Evolutionary conservation across 768 basidiomycete genomes (phyloP).

Genomic region (Psilocybe subaeruginosa): DNA sequence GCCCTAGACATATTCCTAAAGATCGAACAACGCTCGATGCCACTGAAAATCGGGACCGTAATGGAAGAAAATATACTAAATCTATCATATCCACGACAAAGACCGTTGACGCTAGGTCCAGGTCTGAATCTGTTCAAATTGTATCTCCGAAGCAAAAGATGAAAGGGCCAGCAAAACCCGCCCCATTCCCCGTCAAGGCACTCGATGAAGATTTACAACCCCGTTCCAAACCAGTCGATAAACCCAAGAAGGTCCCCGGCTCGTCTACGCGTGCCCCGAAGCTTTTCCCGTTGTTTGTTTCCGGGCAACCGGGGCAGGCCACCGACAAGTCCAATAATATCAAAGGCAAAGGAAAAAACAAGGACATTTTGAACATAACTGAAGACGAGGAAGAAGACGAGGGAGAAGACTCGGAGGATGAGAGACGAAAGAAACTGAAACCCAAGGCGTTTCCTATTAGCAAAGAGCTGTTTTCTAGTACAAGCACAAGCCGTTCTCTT

Average conservation of each 20-base stretch:
- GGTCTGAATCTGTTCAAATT: neutral
- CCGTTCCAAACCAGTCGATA: neutral
- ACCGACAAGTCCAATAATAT: neutral
- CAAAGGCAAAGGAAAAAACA: conserved; percentile 22
- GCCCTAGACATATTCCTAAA: neutral
- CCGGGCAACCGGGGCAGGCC: conserved; percentile 3
- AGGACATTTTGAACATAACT: conserved; percentile 6
- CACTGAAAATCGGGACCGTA: neutral
- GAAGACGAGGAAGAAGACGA: conserved; percentile 14
- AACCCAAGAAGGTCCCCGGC: neutral
- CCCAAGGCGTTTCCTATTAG: conserved; percentile 43
- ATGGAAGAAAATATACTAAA: neutral
- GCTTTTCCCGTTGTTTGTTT: conserved; percentile 23
- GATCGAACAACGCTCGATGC: neutral
- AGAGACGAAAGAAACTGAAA: conserved; percentile 14
- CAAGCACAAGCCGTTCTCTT: neutral
- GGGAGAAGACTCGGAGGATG: neutral
- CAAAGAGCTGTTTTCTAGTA: conserved; percentile 43
- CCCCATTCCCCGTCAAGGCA: neutral
- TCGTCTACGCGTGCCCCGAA: neutral
- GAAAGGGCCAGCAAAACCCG: neutral
- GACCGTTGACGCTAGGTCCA: neutral
- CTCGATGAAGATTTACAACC: neutral
- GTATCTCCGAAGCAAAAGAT: neutral
- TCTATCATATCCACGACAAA: neutral